phyloP scores from a whole-genome alignment of 305 asterid species.

The Fraxinus baroniana region DNA sequence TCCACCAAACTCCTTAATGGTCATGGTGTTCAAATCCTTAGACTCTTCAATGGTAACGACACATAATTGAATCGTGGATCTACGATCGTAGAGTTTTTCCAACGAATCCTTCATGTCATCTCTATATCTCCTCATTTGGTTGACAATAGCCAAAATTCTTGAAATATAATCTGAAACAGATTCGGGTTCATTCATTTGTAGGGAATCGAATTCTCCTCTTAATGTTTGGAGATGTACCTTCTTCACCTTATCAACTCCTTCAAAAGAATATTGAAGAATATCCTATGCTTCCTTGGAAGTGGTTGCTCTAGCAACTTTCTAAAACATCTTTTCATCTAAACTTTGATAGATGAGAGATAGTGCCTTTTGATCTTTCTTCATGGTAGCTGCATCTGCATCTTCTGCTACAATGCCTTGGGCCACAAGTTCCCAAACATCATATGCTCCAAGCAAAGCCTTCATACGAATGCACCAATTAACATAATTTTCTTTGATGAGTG shows the following conservation, averaged over 20 bases:
- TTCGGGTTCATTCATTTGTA: background rate
- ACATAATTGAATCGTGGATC: background rate
- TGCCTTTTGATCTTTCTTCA: background rate
- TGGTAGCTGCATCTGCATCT: background rate
- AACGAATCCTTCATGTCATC: background rate
- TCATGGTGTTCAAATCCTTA: conserved; percentile 16
- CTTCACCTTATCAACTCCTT: background rate
- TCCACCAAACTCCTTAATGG: background rate
- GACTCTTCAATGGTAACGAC: conserved; percentile 13
- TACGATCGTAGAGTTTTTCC: background rate
- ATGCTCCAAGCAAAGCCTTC: background rate
- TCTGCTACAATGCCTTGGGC: background rate
- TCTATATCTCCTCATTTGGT: background rate
- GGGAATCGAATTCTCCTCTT: background rate
- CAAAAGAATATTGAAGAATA: background rate
- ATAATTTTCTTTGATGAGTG: background rate
- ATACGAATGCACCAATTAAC: background rate
- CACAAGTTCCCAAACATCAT: background rate
- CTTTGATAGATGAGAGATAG: background rate
- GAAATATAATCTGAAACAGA: background rate
- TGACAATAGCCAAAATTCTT: background rate
- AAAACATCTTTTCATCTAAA: conserved; percentile 11
- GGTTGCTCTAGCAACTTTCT: background rate
- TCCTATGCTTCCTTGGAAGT: background rate
- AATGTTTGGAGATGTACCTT: background rate